A percentile compares a stretch with the other conserved stretches of the same genome.
Evolutionary conservation across 2,329 filamentous ascomycete species (phyloP).

Genomic region (Tolypocladium paradoxum): DNA sequence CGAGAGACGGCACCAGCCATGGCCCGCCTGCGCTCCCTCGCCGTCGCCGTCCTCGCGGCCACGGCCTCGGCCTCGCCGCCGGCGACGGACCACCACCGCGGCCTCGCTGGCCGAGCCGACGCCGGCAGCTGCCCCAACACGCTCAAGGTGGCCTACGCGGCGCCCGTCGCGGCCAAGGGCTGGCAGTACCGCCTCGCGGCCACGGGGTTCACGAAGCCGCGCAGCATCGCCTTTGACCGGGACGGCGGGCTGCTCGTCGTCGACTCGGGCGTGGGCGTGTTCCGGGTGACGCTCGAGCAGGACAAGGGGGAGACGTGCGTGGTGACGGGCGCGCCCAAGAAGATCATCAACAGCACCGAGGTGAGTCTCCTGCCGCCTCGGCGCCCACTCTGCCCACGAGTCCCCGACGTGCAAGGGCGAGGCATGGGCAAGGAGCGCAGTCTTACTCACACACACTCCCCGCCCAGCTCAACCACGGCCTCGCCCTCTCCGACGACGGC

Average conservation of each 20-base stretch:
- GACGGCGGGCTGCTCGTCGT: conserved; percentile 35
- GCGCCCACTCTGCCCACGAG: too few relatives aligned
- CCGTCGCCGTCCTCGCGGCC: neutral
- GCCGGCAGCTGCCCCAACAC: conserved; percentile 20
- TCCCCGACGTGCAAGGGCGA: too few relatives aligned
- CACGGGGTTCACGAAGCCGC: conserved; percentile 28
- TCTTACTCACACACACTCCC: neutral
- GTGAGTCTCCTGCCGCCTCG: conserved; percentile 22
- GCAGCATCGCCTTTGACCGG: conserved; percentile 34
- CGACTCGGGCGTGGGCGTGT: conserved; percentile 30
- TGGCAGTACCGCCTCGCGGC: conserved; percentile 34
- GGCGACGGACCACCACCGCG: too few relatives aligned
- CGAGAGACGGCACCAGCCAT: neutral
- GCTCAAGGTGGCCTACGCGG: conserved; percentile 22
- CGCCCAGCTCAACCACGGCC: conserved; percentile 43
- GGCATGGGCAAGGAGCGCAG: too few relatives aligned
- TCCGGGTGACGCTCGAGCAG: conserved; percentile 24
- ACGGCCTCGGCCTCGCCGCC: neutral
- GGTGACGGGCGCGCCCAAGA: conserved; percentile 22
- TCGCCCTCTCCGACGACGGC: conserved; percentile 41
- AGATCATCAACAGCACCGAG: conserved; percentile 21
- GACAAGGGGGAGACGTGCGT: conserved; percentile 33
- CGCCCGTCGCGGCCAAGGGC: conserved; percentile 27
- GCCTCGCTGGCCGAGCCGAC: neutral
- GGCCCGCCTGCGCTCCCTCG: neutral